Evolutionary conservation across 2,329 filamentous ascomycete species (phyloP), one percentile per base, ranked within the genome.

Genomic region (Lojkania enalia): DNA sequence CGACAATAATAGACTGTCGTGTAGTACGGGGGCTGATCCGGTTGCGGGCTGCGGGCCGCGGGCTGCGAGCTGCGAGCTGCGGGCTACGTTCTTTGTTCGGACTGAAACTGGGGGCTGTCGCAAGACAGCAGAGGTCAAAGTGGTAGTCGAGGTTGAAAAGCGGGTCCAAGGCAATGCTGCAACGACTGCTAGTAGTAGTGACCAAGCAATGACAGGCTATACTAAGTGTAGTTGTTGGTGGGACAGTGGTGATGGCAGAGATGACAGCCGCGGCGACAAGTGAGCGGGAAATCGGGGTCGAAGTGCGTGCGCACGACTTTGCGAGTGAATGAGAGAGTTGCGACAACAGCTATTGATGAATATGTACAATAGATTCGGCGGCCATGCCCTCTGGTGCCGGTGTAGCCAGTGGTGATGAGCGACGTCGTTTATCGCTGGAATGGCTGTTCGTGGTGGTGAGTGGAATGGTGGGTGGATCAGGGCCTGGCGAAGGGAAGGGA

Each of bases 211-310:
- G 5, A 15, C 9, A 20, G 6, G 18, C 9, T 36, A 15, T 15
- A 11, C 15, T 19, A 21, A 36, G 19, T 15, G 16, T 6, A 29
- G 36, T 14, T 9, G 23, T 18, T 20, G 38, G 38, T 15, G 16
- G 20, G 38, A 12, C 4, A 29, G 51, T 60, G 60, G 55, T 60
- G 58, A 60, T 49, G 58, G 61, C 47, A 44, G 57, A 50, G 55
- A 60, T 42, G 55, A 48, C 46, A 49, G 43, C 25, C 44, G 60
- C 58, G 60, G 59, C 58, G 52, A 63, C 37, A 46, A 54, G 56
- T 40, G 47, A 46, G 45, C 41, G 44, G 42, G 35, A 25, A 46
- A 41, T 32, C 45, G 35, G 29, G 48, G 41, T 33, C 45, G 39
- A 48, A 40, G 50, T 37, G 47, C 35, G 31, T 46, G 48, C 23